Evolutionary conservation across 2,329 filamentous ascomycete species (phyloP), one percentile per base, ranked within the genome.

Genomic region (Stachybotrys elegans): DNA sequence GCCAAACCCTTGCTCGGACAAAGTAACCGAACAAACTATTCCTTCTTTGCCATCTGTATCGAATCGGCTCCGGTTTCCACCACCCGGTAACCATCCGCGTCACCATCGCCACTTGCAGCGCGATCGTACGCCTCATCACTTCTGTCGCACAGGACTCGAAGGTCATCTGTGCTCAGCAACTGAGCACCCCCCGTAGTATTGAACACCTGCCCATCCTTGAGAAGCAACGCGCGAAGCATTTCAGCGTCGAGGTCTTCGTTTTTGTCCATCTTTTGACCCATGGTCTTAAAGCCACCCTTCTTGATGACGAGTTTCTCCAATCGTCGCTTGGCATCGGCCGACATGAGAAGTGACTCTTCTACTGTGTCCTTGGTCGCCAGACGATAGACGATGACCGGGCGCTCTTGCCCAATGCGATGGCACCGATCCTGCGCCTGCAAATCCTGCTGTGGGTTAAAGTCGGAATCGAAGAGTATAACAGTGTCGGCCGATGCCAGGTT

Each of bases 401-500:
- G 78, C 1, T 84, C 95, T 63, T 98, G 93, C 0, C 93, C 93
- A 50, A 98, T 97, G 12, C 93, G 82, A 60, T 98, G 93, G 1
- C 88, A 90, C 5, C 93, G 88, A 58, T 98, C 93, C 65, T 97
- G 93, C 0, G 93, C 93, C 60, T 98, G 93, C 0, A 98, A 73
- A 62, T 98, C 93, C 59, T 96, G 92, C 61, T 98, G 93, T 0
- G 93, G 93, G 56, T 98, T 98, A 83, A 92, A 96, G 57, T 95
- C 79, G 3, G 69, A 73, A 63, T 97, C 92, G 54, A 93, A 97
- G 0, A 97, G 73, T 37, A 97, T 86, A 11, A 96, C 92, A 0
- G 92, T 96, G 55, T 97, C 92, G 0, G 92, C 92, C 1, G 84
- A 84, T 0, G 88, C 88, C 0, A 97, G 81, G 57, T 96, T 97